These are phyloP conservation scores for Lachnellula occidentalis DNA, from an alignment of 2,329 filamentous ascomycete genomes.

Conservation along the genomic window DNA sequence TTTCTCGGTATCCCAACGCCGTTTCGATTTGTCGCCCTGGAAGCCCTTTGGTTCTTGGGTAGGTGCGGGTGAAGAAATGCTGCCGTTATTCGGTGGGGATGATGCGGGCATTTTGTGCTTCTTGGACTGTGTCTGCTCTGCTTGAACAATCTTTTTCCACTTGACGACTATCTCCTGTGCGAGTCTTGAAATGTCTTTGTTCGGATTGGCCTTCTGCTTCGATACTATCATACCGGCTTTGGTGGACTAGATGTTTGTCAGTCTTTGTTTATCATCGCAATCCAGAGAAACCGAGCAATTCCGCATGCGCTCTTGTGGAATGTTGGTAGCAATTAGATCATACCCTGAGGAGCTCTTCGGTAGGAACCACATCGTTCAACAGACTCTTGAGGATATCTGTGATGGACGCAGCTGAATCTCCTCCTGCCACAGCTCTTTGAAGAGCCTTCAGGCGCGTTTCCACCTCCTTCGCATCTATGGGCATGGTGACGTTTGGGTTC, in stretches of 20 bases:
- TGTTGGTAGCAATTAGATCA: conserved; percentile 31
- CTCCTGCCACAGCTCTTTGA: conserved; percentile 69
- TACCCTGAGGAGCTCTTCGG: conserved; percentile 83
- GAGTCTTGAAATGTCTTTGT: conserved; percentile 73
- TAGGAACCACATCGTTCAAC: conserved; percentile 74
- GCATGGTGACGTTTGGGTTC: neutral
- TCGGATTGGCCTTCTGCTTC: conserved; percentile 68
- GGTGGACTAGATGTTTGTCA: conserved; percentile 53
- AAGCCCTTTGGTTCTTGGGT: conserved; percentile 44
- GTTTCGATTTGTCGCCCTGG: conserved; percentile 67
- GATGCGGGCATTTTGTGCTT: conserved; percentile 25
- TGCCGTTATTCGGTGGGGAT: conserved; percentile 18
- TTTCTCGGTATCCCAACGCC: conserved; percentile 75
- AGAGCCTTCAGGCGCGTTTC: conserved; percentile 47
- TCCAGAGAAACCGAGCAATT: neutral
- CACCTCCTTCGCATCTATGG: conserved; percentile 29
- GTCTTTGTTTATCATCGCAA: conserved; percentile 2
- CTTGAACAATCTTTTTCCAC: conserved; percentile 76
- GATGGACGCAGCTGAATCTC: conserved; percentile 68
- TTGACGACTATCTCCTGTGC: conserved; percentile 81
- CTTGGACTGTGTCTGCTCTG: conserved; percentile 51
- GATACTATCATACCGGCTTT: conserved; percentile 86
- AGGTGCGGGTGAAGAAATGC: conserved; percentile 31
- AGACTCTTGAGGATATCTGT: conserved; percentile 71
- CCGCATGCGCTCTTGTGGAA: conserved; percentile 14